A percentile compares a stretch with the other conserved stretches of the same genome.
Evolutionary conservation across 306 rosid genomes (phyloP).

Genomic region (Gynostemma pentaphyllum): DNA sequence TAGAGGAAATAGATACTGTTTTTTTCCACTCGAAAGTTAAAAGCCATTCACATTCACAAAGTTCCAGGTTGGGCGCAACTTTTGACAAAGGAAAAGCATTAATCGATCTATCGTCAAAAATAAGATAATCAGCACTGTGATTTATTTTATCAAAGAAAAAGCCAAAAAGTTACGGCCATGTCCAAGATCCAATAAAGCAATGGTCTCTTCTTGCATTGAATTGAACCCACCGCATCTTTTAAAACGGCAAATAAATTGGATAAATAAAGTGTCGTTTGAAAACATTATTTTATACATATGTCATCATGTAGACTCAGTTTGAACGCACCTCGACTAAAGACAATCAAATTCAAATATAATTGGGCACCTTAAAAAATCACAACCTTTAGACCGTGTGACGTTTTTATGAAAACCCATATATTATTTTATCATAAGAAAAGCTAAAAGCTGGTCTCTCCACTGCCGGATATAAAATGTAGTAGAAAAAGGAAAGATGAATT

Average conservation of each 20-base stretch:
- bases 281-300: too few relatives aligned
- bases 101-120: not conserved
- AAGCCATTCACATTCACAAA: not conserved
- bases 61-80: not conserved
- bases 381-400: too few relatives aligned
- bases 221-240: too few relatives aligned
- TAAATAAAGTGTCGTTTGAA: too few relatives aligned
- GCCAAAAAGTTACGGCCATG: not conserved
- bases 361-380: too few relatives aligned
- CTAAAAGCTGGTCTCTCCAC: not conserved
- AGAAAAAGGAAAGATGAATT: not conserved
- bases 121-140: not conserved
- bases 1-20: not conserved
- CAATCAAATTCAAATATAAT: too few relatives aligned
- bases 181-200: conserved; percentile 2
- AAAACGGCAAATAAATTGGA: too few relatives aligned
- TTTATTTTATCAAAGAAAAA: not conserved
- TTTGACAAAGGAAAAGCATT: not conserved
- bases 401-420: too few relatives aligned
- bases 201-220: too few relatives aligned
- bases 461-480: too few relatives aligned
- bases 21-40: not conserved
- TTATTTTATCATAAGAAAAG: conserved; percentile 3
- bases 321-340: too few relatives aligned
- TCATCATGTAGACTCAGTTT: too few relatives aligned